Evolutionary conservation across 2,329 filamentous ascomycete genomes (phyloP), one percentile per base, ranked within the genome.

Genomic region (Zasmidium angulare): DNA sequence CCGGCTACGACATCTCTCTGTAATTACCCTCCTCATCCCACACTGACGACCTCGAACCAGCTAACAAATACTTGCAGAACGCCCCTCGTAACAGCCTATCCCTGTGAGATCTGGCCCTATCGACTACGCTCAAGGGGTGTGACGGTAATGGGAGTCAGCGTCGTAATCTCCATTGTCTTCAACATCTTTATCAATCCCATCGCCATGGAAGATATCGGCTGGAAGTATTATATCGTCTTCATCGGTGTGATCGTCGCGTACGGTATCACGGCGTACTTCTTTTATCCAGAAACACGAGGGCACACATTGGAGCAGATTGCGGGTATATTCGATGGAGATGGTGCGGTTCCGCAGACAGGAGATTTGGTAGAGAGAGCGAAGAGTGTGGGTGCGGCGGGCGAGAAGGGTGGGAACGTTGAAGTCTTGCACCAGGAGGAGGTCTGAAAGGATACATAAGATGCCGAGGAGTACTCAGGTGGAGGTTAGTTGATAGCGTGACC

Each of bases 221-320:
- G 77, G 78, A 78, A 75, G 61, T 79, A 76, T 61, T 79, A 79
- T 63, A 74, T 78, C 46, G 74, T 79, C 22, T 78, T 78, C 60
- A 74, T 76, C 24, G 72, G 65, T 52, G 67, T 71, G 12, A 66
- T 73, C 11, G 47, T 63, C 1, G 57, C 58, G 11, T 64, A 64
- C 55, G 63, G 64, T n/a, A 50, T 63, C 2, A 63, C 59, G n/a
- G 65, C 68, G 11, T 69, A 46, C 20, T 59, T 57, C 57, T 55
- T 53, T 17, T 63, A 58, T 49, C 60, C 60, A 1, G 62, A 64
- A 21, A 64, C 62, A 1, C 17, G 55, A 36, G 62, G 62, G 3
- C 53, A 64, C 21, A 66, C 75, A 22, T 67, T 79, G 21, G 77
- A 79, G 63, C 76, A 79, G 57, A 78, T 79, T 54, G 76, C 75